Base-by-base conservation (phyloP, 495 filamentous ascomycete genomes). In the Aspergillus baeticus region DNA sequence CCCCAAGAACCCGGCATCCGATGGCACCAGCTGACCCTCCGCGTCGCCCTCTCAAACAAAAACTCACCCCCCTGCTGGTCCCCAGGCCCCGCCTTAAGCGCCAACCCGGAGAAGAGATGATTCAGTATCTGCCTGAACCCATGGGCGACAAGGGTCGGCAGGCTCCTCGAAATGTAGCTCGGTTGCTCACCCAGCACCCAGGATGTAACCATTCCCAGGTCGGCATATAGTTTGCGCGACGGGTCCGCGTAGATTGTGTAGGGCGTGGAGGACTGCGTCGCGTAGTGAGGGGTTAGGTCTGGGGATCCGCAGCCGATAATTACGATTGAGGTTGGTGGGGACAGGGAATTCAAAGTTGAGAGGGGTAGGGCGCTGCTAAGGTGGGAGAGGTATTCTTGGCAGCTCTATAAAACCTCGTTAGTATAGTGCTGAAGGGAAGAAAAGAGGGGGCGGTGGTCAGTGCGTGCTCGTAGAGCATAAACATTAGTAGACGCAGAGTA, bases 201-300 rank as follows among this genome's bases (percentile, higher is more conserved):
- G 10, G 85, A 87, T 34, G 74, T 74, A 0, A 76, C 68, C 90
- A 96, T 91, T 29, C 84, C 88, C 5, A 96, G 81, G 45, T 78
- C 76, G 14, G 79, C 69, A 76, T 93, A 94, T 3, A 96, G 73
- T 47, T 79, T 77, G 18, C 81, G 76, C 0, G 81, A 84, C 0
- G 90, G 89, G 65, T 96, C 90, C 43, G 88, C 80, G 77, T 89
- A 95, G 53, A 96, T 85, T n/a, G 87, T 87, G 70, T 87, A 96
- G 0, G 82, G 80, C 58, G 87, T 94, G 38, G 51, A 59, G 0
- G 89, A 88, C 51, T 80, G 77, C 11, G 69, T 60, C 13, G 74
- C 74, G 69, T 95, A 95, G 67, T 78, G 79, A 41, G 79, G 71
- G 60, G 96, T 96, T 6, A 95, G 71, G 15, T 80, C 75, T 13